Evolutionary conservation across 2,329 filamentous ascomycete genomes (phyloP).

Genomic region (Aspergillus transmontanensis): DNA sequence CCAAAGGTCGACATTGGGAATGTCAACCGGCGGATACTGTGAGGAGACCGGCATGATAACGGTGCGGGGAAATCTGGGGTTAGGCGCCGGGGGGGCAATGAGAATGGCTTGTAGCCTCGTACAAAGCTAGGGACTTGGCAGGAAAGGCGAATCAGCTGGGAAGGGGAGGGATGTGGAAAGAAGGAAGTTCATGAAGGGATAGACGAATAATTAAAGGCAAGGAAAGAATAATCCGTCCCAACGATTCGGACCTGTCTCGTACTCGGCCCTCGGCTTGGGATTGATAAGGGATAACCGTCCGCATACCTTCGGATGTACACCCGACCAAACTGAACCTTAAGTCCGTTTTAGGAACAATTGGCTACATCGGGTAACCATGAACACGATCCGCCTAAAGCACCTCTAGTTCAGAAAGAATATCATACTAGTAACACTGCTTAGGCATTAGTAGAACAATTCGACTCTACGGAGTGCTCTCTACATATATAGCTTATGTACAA

Average conservation of each 20-base stretch:
- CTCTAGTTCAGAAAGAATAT: not conserved
- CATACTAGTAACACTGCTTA: not conserved
- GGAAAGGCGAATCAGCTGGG: not conserved
- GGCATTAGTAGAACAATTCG: not conserved
- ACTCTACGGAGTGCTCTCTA: not conserved
- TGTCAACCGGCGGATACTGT: constrained; percentile 63
- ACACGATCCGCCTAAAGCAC: not conserved
- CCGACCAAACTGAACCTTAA: not conserved
- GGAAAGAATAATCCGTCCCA: not conserved
- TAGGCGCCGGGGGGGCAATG: not conserved
- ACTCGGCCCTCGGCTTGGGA: constrained; percentile 11
- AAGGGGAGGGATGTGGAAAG: not conserved
- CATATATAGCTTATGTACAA: not conserved
- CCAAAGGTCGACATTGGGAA: constrained; percentile 80
- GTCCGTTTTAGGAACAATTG: not conserved
- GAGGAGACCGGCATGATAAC: constrained; percentile 70
- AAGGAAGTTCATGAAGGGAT: not conserved
- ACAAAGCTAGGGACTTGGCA: not conserved
- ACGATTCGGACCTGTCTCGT: not conserved
- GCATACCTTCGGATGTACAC: not conserved
- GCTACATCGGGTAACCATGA: not conserved
- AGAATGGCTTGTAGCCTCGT: not conserved
- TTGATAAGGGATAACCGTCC: constrained; percentile 4
- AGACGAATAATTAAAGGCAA: not conserved
- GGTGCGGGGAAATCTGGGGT: constrained; percentile 22